These are phyloP conservation scores for Vishniacozyma victoriae DNA, from an alignment of 768 basidiomycete genomes.

Conservation along the genomic window DNA sequence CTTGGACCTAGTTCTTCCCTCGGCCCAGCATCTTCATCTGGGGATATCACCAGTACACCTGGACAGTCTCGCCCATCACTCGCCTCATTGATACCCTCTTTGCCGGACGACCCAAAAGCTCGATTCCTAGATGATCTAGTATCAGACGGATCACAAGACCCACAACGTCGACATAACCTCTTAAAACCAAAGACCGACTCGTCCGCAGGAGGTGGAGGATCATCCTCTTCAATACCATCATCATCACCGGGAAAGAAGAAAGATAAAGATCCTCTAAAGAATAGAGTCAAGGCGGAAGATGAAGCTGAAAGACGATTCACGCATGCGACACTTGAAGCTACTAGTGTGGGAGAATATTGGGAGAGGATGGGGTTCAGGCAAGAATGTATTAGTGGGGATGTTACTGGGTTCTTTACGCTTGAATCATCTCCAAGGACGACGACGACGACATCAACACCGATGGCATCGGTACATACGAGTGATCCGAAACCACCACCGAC, in stretches of 20 bases:
- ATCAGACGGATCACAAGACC: conserved; percentile 3
- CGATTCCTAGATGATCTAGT: conserved; percentile 89
- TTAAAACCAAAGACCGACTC: neutral
- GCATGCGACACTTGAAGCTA: conserved; percentile 55
- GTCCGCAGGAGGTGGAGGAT: neutral
- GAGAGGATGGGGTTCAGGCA: conserved; percentile 94
- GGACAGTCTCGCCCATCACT: conserved; percentile 42
- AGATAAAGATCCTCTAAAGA: conserved; percentile 54
- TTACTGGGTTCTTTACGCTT: conserved; percentile 77
- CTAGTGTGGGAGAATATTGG: conserved; percentile 77
- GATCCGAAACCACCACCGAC: conserved; percentile 42
- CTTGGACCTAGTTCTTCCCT: conserved; percentile 2
- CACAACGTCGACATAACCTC: conserved; percentile 1
- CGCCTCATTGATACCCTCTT: conserved; percentile 74
- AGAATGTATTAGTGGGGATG: conserved; percentile 81
- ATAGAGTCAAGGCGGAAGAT: conserved; percentile 27
- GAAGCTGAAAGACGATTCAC: conserved; percentile 8
- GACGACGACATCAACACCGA: neutral
- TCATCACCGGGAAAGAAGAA: neutral
- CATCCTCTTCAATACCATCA: neutral
- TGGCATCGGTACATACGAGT: conserved; percentile 46
- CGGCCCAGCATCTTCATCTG: neutral
- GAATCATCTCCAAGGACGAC: neutral
- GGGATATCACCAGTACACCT: neutral
- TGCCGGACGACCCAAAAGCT: conserved; percentile 95